Base-by-base conservation (phyloP, 176 grass and related monocot species). In the Eragrostis nindensis region DNA sequence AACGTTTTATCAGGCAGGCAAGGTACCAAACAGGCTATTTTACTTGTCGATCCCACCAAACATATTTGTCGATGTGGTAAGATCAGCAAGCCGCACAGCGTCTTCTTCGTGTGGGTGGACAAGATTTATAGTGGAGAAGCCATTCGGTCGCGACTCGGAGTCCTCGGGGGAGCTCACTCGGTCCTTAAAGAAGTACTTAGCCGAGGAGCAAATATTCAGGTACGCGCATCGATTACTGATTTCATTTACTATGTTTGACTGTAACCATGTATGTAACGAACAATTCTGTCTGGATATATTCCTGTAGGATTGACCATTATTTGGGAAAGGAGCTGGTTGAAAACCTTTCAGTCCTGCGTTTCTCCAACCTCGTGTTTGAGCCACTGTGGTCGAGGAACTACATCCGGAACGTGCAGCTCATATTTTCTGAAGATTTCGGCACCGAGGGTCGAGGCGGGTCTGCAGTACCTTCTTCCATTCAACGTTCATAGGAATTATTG, bases 131-230 rank as follows among this genome's bases (percentile, higher is more conserved):
- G 87, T 97, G 16, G 95, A 97, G 71, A 97, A 97, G 66, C 95
- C 95, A n/a, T 97, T 97, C 40, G 95, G 95, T 0, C 95, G 95
- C 43, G 89, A 97, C 64, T 94, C 87, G 17, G 90, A 91, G 63
- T 97, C 95, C 21, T 97, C 95, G 25, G 86, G 66, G 7, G 86
- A 94, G 57, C 92, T 98, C 57, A 98, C 95, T 60, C 67, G 86
- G 24, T 87, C 82, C 73, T 78, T 98, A 43, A 98, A 98, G 77
- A 86, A 71, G 70, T 85, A 92, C 67, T 80, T 98, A 59, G 67
- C 45, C 1, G 95, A 98, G 87, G 95, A 98, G 70, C 95, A 98
- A 54, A 94, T 98, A 71, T 98, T 98, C 87, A 98, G 95, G 95
- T 84, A 63, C 27, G 43, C 62, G 41, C 11, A 21, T 8, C 21